Evolutionary conservation across 768 basidiomycete species (phyloP).

Genomic region (Crepidotus variabilis): DNA sequence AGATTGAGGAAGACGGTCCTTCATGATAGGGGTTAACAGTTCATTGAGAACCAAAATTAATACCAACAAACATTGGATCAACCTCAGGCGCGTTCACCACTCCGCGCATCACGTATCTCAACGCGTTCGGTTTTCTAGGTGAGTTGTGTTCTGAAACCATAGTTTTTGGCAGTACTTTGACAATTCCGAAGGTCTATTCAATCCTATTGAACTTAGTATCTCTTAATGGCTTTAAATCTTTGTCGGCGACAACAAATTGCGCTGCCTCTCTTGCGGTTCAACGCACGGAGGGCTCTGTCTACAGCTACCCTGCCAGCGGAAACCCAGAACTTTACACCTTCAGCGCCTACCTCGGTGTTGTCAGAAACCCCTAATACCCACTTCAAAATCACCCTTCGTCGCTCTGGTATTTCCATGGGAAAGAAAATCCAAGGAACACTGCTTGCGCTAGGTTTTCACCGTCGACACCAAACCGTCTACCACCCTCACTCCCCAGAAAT

Average conservation of each 20-base stretch:
- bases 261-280: background rate
- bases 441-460: conserved; percentile 77
- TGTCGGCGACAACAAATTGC: background rate
- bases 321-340: background rate
- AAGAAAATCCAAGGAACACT: conserved; percentile 69
- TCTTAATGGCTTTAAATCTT: background rate
- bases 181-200: no score
- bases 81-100: no score
- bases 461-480: conserved; percentile 83
- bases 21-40: no score
- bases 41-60: no score
- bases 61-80: no score
- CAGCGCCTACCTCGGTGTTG: background rate
- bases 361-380: conserved; percentile 50
- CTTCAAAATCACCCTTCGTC: conserved; percentile 84
- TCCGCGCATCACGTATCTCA: no score
- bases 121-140: no score
- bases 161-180: no score
- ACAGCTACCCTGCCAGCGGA: background rate
- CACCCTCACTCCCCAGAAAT: conserved; percentile 67
- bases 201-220: no score
- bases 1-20: no score
- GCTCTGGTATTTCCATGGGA: conserved; percentile 83
- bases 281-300: background rate
- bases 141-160: no score